Evolutionary conservation across 2,329 filamentous ascomycete genomes (phyloP), one percentile per base, ranked within the genome.

Genomic region (Colletotrichum orchidophilum): DNA sequence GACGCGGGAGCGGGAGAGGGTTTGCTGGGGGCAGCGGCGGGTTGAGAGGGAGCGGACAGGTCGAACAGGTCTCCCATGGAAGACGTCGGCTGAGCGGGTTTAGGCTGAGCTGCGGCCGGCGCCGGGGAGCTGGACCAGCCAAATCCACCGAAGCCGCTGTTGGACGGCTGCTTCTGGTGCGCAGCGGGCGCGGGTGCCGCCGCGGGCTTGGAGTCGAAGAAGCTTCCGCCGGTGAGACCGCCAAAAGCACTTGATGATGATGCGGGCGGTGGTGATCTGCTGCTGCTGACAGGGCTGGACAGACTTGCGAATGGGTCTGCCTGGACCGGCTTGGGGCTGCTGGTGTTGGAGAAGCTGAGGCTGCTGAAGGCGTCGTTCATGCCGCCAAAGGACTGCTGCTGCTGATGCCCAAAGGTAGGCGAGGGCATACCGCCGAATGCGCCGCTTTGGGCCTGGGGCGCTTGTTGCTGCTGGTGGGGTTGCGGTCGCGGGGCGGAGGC

Each of bases 51-150:
- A 0, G 88, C 83, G 7, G 90, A 88, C 74, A 97, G 89, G 78
- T 96, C 94, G 77, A 98, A 96, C 1, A 98, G 86, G 78, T 97
- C 94, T 59, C 91, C 91, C 76, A 96, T 90, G 18, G 90, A 88
- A 11, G 87, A 86, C 2, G 87, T 80, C 15, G 86, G 76, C 63
- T 81, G 83, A 74, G 80, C 80, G 60, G 80, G 85, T 78, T 87
- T 83, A 26, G 84, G 73, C 65, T 75, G n/a, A 77, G 75, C 57
- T 59, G 80, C 74, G 26, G 81, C 73, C 26, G 82, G 76, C 1
- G 83, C 77, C 7, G 88, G 79, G 8, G 87, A 83, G 50, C 84
- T 83, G 68, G 92, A 90, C 13, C 88, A 87, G 39, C 91, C 88
- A 73, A 95, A 92, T 33, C 88, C 89, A 74, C 92, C 91, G 76